phyloP scores from a whole-genome alignment of 192 early-diverging fungal genomes.

The Thoreauomyces humboldtii region DNA sequence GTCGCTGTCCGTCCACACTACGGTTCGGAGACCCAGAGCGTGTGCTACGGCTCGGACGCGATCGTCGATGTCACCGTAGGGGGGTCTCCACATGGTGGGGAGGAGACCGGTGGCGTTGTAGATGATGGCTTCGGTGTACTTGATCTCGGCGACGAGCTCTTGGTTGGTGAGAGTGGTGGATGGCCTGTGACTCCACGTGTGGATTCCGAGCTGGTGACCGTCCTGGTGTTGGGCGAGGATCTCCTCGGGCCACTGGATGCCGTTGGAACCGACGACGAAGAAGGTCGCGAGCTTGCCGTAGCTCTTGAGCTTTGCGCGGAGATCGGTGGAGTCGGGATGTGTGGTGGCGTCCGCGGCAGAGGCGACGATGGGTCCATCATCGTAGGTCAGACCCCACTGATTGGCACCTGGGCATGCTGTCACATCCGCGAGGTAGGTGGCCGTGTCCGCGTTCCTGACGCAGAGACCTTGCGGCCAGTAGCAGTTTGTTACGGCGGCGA shows the following conservation, averaged over 20 bases:
- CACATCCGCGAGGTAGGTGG: conserved; percentile 13
- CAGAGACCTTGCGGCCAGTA: conserved; percentile 29
- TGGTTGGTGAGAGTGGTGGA: conserved; percentile 50
- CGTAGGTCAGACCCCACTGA: conserved; percentile 32
- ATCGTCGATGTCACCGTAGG: conserved; percentile 63
- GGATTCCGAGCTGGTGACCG: conserved; percentile 17
- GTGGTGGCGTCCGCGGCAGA: no score
- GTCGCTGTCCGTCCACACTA: conserved; percentile 14
- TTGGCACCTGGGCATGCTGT: conserved; percentile 9
- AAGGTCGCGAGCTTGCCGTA: conserved; percentile 27
- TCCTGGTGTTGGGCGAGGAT: conserved; percentile 15
- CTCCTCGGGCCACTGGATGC: conserved; percentile 19
- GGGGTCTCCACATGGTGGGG: conserved; percentile 58
- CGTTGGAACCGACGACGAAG: conserved; percentile 32
- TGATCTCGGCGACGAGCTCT: conserved; percentile 61
- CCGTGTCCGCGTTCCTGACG: conserved; percentile 8
- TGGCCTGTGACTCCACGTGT: conserved; percentile 57
- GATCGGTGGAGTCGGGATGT: no score
- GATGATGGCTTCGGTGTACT: conserved; percentile 38
- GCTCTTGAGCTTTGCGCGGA: background rate
- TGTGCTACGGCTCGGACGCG: conserved; percentile 53
- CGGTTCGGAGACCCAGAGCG: conserved; percentile 38
- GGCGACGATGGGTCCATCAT: conserved; percentile 24
- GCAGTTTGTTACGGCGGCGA: conserved; percentile 19
- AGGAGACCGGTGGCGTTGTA: conserved; percentile 16